Conservation (phyloP, 768 basidiomycete genomes). For the Lyophyllum shimeji region DNA sequence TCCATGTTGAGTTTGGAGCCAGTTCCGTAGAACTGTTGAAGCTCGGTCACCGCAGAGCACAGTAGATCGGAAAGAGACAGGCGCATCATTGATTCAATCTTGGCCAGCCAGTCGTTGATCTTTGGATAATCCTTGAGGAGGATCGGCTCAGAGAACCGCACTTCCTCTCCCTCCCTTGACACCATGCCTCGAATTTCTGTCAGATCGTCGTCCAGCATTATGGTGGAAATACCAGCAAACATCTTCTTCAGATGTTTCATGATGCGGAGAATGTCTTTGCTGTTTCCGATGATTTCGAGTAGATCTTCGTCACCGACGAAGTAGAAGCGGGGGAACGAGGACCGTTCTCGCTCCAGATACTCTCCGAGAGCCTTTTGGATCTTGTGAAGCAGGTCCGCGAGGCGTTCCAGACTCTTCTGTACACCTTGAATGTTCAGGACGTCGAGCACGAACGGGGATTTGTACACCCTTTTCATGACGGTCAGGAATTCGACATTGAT, state of each 20-base stretch:
- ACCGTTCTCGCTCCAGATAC: constrained; percentile 95
- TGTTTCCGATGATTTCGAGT: constrained; percentile 98
- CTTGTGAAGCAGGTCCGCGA: constrained; percentile 94
- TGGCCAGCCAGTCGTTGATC: constrained; percentile 98
- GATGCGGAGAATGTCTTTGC: constrained; percentile 95
- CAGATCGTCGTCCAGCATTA: constrained; percentile 83
- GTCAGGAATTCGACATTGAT: constrained; percentile 98
- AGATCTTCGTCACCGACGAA: constrained; percentile 99
- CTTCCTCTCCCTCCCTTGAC: constrained; percentile 94
- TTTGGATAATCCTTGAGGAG: constrained; percentile 90
- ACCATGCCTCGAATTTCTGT: constrained; percentile 92
- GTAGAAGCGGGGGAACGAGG: constrained; percentile 99
- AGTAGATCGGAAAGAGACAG: constrained; percentile 83
- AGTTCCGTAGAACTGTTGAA: constrained; percentile 77
- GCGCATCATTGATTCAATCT: constrained; percentile 91
- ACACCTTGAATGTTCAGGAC: constrained; percentile 95
- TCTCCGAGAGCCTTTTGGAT: constrained; percentile 99
- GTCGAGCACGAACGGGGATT: constrained; percentile 95
- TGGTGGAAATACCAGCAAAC: constrained; percentile 96
- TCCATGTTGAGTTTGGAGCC: constrained; percentile 58
- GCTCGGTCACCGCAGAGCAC: constrained; percentile 74
- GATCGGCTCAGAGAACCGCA: constrained; percentile 80
- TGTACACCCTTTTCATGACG: constrained; percentile 99
- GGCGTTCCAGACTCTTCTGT: constrained; percentile 95
- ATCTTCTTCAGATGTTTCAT: constrained; percentile 99